These are phyloP conservation scores for Colletotrichum magnum DNA, from an alignment of 2,329 filamentous ascomycete genomes.

Conservation along the genomic window DNA sequence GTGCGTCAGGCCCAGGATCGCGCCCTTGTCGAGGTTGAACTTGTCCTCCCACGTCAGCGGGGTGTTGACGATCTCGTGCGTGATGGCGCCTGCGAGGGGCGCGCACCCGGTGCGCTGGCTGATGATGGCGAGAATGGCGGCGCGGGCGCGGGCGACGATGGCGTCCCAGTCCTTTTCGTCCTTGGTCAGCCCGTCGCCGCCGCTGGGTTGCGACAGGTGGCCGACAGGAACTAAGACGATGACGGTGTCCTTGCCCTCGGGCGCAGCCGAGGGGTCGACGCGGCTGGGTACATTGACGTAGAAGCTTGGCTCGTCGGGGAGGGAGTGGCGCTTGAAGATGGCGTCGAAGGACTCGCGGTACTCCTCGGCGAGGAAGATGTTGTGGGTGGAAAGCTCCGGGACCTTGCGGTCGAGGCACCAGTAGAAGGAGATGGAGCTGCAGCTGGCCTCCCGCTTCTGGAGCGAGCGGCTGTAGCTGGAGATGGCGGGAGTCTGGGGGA, in stretches of 20 bases:
- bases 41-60: conserved; percentile 74
- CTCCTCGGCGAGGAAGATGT: conserved; percentile 82
- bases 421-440: conserved; percentile 83
- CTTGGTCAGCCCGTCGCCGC: conserved; percentile 47
- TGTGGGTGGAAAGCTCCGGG: conserved; percentile 77
- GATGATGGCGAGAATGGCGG: conserved; percentile 73
- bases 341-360: conserved; percentile 82
- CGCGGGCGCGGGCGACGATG: conserved; percentile 72
- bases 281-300: conserved; percentile 83
- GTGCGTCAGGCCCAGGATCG: conserved; percentile 80
- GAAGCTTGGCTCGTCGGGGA: conserved; percentile 79
- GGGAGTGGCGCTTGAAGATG: conserved; percentile 78
- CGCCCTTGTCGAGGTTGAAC: conserved; percentile 83
- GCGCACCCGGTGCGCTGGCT: conserved; percentile 70
- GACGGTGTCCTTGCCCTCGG: conserved; percentile 73
- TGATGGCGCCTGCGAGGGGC: conserved; percentile 62
- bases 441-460: conserved; percentile 70
- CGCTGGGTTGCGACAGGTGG: conserved; percentile 69
- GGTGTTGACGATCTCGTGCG: conserved; percentile 76
- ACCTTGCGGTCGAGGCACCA: conserved; percentile 76
- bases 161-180: conserved; percentile 71
- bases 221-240: conserved; percentile 82
- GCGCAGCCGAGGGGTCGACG: conserved; percentile 77
- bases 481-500: conserved; percentile 61
- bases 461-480: conserved; percentile 55